Percentiles rank a stretch among this genome's conserved stretches.
Evolutionary conservation across 129 eudicot species (phyloP).

Genomic region (Kitagawia praeruptora): DNA sequence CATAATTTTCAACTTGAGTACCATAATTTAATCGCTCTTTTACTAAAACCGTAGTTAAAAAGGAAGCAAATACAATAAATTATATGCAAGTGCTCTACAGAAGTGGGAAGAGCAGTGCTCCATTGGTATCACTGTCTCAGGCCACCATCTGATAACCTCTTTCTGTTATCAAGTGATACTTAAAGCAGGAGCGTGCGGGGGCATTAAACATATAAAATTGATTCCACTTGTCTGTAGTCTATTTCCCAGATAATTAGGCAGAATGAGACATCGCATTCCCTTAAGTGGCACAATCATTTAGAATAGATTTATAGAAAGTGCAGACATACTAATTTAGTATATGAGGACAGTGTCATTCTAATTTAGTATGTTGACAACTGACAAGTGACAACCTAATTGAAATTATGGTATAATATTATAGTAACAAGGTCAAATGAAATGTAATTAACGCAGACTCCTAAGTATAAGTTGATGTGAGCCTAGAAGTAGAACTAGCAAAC

Average conservation of each 20-base stretch:
- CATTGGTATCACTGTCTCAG: conserved; percentile 1
- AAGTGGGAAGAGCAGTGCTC: conserved; percentile 9
- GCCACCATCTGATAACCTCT: neutral
- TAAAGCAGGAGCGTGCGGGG: neutral
- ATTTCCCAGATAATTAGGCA: neutral
- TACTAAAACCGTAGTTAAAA: neutral
- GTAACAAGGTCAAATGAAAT: no score
- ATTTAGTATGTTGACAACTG: neutral
- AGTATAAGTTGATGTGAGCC: neutral
- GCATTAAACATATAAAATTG: neutral
- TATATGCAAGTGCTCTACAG: conserved; percentile 12
- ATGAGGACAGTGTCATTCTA: neutral
- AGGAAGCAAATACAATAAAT: neutral
- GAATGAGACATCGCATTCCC: neutral
- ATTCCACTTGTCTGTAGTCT: neutral
- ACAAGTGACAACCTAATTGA: neutral
- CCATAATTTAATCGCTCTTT: neutral
- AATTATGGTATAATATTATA: neutral
- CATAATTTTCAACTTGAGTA: neutral
- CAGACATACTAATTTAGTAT: neutral
- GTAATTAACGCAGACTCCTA: neutral
- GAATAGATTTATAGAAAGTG: neutral
- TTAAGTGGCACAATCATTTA: conserved; percentile 4
- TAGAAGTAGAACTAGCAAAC: no score
- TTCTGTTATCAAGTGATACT: neutral